phyloP scores from a whole-genome alignment of 75 land plant species.

The Pinus taeda region DNA sequence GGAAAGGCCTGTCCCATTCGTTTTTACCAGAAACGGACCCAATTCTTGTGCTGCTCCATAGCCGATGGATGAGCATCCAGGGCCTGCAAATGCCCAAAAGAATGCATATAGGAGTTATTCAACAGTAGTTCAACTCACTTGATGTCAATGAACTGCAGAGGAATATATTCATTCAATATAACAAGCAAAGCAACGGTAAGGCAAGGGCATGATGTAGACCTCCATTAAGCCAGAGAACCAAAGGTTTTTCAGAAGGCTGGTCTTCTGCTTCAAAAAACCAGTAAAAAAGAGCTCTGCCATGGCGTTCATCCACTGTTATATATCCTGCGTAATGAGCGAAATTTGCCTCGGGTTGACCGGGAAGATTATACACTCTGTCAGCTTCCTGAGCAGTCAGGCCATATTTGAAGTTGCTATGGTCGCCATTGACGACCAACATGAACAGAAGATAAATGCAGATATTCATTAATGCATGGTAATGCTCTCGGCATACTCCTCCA shows the following conservation, averaged over 20 bases:
- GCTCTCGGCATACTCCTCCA: too few relatives aligned
- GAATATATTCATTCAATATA: too few relatives aligned
- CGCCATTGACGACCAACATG: too few relatives aligned
- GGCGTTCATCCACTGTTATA: constrained; percentile 58
- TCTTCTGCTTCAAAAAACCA: constrained; percentile 75
- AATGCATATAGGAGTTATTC: background rate
- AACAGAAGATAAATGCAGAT: too few relatives aligned
- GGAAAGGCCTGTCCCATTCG: constrained; percentile 50
- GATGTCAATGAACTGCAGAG: too few relatives aligned
- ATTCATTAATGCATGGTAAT: too few relatives aligned
- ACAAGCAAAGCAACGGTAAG: too few relatives aligned
- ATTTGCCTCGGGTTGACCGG: constrained; percentile 58
- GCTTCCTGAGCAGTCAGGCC: background rate
- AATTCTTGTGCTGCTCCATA: constrained; percentile 73
- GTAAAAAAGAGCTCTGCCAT: constrained; percentile 84
- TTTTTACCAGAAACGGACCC: constrained; percentile 63
- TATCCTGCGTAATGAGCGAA: constrained; percentile 72
- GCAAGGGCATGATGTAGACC: too few relatives aligned
- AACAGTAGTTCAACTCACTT: too few relatives aligned
- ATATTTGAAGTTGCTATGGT: too few relatives aligned
- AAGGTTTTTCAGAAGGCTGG: constrained; percentile 32
- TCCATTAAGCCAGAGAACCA: constrained; percentile 81
- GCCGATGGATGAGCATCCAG: constrained; percentile 79
- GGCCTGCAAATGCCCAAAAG: constrained; percentile 42
- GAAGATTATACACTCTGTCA: constrained; percentile 50